Conservation (phyloP, 2,329 filamentous ascomycete species). For the Aspergillus phoenicis region DNA sequence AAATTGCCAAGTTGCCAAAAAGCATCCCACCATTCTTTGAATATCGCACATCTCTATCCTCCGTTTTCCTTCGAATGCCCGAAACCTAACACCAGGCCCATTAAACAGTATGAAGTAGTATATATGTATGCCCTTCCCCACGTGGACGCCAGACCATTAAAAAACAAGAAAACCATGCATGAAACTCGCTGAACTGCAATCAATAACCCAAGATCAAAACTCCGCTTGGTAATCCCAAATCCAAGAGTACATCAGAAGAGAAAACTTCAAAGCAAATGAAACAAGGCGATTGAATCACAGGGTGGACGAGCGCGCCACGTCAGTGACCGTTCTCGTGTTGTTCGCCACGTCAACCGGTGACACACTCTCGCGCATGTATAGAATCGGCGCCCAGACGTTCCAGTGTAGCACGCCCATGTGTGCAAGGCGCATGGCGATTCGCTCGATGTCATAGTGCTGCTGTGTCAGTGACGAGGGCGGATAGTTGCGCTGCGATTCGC, state of each 20-base stretch:
- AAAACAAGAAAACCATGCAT: slow-evolving; percentile 1
- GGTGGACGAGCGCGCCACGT: slow-evolving; percentile 12
- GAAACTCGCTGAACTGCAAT: slow-evolving; percentile 16
- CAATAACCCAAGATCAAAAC: not conserved
- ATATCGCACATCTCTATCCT: no score
- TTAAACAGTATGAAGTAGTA: not conserved
- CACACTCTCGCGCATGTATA: slow-evolving; percentile 56
- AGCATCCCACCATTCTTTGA: not conserved
- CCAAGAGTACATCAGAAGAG: not conserved
- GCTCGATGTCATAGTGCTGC: slow-evolving; percentile 40
- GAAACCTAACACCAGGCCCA: not conserved
- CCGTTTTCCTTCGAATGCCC: not conserved
- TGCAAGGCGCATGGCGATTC: slow-evolving; percentile 73
- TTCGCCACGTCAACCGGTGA: slow-evolving; percentile 22
- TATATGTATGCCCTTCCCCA: slow-evolving; percentile 6
- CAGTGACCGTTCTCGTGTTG: slow-evolving; percentile 7
- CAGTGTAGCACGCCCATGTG: slow-evolving; percentile 87
- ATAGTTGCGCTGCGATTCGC: slow-evolving; percentile 42
- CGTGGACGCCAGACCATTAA: slow-evolving; percentile 4
- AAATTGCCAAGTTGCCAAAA: not conserved
- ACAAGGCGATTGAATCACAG: not conserved
- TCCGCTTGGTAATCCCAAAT: not conserved
- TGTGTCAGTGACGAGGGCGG: slow-evolving; percentile 25
- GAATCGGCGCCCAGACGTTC: slow-evolving; percentile 80
- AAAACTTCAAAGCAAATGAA: not conserved